These are phyloP conservation scores for Nemania serpens DNA, from an alignment of 2,329 filamentous ascomycete species.

Conservation along the genomic window DNA sequence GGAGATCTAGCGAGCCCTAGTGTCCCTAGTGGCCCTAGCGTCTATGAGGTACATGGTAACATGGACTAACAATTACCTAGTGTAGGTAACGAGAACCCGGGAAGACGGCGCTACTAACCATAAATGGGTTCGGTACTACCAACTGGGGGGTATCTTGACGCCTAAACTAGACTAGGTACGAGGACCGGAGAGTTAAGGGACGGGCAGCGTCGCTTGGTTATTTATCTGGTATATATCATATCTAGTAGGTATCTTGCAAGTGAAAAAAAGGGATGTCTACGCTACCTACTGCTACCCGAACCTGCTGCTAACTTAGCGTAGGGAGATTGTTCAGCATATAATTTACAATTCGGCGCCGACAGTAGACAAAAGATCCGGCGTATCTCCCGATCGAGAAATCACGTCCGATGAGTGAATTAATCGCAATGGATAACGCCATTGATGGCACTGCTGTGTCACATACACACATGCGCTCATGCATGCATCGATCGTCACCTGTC, in stretches of 20 bases:
- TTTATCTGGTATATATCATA: background rate
- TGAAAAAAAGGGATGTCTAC: too few relatives aligned
- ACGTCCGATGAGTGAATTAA: constrained; percentile 22
- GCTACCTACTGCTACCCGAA: too few relatives aligned
- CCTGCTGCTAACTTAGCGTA: too few relatives aligned
- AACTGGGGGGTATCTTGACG: background rate
- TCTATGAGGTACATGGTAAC: too few relatives aligned
- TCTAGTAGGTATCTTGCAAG: too few relatives aligned
- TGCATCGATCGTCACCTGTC: constrained; percentile 18
- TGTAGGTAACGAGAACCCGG: constrained; percentile 18
- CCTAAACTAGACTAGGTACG: too few relatives aligned
- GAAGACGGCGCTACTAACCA: constrained; percentile 24
- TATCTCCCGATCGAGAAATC: constrained; percentile 26
- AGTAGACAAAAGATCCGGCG: constrained; percentile 16
- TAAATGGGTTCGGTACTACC: background rate
- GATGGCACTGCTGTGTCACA: constrained; percentile 12
- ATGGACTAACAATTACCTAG: background rate
- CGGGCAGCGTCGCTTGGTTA: background rate
- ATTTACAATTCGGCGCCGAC: constrained; percentile 5
- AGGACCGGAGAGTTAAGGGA: too few relatives aligned
- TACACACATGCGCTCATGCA: constrained; percentile 4
- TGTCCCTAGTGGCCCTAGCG: background rate
- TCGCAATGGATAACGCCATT: constrained; percentile 10
- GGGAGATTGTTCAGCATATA: too few relatives aligned
- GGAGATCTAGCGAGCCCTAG: constrained; percentile 23